Conservation (phyloP, 495 filamentous ascomycete genomes). For the Podospora pseudopauciseta region DNA sequence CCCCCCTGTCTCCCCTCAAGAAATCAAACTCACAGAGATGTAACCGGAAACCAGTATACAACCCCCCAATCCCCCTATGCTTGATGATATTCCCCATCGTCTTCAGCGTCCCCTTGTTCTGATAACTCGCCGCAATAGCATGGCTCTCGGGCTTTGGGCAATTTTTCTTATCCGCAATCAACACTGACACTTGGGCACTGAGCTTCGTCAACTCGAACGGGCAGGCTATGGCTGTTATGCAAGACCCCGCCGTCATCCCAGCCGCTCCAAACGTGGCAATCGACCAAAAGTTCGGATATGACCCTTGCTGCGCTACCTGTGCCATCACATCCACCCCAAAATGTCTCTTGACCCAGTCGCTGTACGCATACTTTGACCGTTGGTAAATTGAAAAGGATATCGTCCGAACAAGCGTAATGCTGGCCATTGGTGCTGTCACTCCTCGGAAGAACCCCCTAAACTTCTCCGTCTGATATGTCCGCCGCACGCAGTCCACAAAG, state of each 20-base stretch:
- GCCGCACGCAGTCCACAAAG: constrained; percentile 63
- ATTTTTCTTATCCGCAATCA: constrained; percentile 68
- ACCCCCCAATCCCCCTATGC: constrained; percentile 69
- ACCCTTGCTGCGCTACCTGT: constrained; percentile 66
- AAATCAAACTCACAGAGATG: constrained; percentile 62
- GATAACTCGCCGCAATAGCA: constrained; percentile 63
- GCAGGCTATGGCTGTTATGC: constrained; percentile 81
- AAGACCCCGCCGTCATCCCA: constrained; percentile 73
- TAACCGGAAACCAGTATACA: constrained; percentile 83
- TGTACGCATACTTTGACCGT: constrained; percentile 71
- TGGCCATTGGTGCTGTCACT: constrained; percentile 73
- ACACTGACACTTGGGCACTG: constrained; percentile 82
- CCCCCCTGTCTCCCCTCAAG: not conserved
- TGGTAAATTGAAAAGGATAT: constrained; percentile 94
- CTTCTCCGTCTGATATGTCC: constrained; percentile 71
- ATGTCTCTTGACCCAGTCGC: constrained; percentile 58
- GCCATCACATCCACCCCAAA: constrained; percentile 68
- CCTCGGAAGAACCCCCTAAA: constrained; percentile 75
- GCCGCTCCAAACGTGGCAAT: constrained; percentile 72
- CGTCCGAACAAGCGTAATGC: constrained; percentile 84
- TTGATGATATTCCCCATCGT: constrained; percentile 75
- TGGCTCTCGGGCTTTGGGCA: constrained; percentile 48
- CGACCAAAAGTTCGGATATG: constrained; percentile 64
- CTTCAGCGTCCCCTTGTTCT: constrained; percentile 75
- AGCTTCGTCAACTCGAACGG: constrained; percentile 93